Base-by-base conservation (phyloP, 306 rosid species). In the Vigna trinervia region DNA sequence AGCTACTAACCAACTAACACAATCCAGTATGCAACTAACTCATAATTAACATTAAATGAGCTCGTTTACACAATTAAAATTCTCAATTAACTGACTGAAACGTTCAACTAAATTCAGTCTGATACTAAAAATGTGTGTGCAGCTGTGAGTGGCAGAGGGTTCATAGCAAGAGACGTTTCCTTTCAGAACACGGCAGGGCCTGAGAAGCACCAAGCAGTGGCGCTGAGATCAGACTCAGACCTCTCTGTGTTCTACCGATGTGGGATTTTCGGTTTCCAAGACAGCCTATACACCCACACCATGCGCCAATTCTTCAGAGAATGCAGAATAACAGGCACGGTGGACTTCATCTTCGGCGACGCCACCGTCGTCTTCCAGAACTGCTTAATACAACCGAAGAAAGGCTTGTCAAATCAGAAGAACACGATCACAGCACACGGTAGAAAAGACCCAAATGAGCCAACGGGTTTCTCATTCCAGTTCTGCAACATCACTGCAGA, bases 361-460 rank as follows among this genome's bases (percentile, higher is more conserved):
- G 96, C 89, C 56, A 73, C 92, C 0, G 99, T 74, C 0, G 80
- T 95, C 48, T 89, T 95, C 65, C 99, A 95, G 43, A 89, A 87
- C 36, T 90, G 97, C 46, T 47, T 7, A 30, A 86, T 95, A 20
- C 81, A 22, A 0, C 96, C 86, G 17, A 90, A 52, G 36, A 80
- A 82, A 54, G 97, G 97, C 2, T 74, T 90, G 1, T 86, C 88
- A 2, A 66, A 76, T 63, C 99, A 95, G 56, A 95, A 95, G 71
- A 95, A 95, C 88, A 89, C 94, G 12, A 59, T 95, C 76, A 95
- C 99, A 0, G 99, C 97, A 5, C 99, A 95, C 0, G 96, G 99
- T 0, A 83, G 99, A 23, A 95, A 88, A 73, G 92, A 88, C 80
- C 86, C 86, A 1, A 83, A 85, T 17, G 86, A 95, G 38, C 86